phyloP scores from a whole-genome alignment of 2,329 filamentous ascomycete genomes.

The Ophiostoma ulmi region DNA sequence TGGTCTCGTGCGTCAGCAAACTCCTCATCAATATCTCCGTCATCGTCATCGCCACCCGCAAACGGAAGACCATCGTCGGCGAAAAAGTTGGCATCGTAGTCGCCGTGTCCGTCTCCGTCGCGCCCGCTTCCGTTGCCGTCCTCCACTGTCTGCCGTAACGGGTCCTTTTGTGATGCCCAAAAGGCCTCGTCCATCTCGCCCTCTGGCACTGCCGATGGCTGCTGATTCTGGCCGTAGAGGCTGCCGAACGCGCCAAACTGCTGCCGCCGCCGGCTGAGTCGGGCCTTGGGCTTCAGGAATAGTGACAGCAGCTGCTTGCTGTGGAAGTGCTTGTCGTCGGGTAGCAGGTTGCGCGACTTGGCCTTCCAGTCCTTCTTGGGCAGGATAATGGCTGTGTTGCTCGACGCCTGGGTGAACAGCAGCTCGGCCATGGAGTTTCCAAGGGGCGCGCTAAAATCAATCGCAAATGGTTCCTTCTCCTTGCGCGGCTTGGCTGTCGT shows the following conservation, averaged over 20 bases:
- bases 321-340: slow-evolving; percentile 98
- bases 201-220: slow-evolving; percentile 48
- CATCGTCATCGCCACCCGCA: slow-evolving; percentile 58
- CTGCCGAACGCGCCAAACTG: slow-evolving; percentile 41
- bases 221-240: slow-evolving; percentile 34
- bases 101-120: slow-evolving; percentile 58
- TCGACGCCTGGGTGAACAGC: slow-evolving; percentile 75
- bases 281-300: slow-evolving; percentile 91
- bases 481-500: slow-evolving; percentile 60
- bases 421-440: slow-evolving; percentile 64
- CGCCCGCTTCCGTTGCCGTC: slow-evolving; percentile 37
- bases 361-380: slow-evolving; percentile 95
- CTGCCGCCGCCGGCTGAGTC: slow-evolving; percentile 63
- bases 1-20: slow-evolving; percentile 78
- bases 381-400: slow-evolving; percentile 74
- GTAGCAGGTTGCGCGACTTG: slow-evolving; percentile 84
- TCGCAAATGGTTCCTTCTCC: slow-evolving; percentile 94
- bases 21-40: slow-evolving; percentile 58
- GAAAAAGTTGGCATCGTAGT: slow-evolving; percentile 98
- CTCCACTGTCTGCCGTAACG: slow-evolving; percentile 29
- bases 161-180: slow-evolving; percentile 73
- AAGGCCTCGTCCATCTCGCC: slow-evolving; percentile 92
- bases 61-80: slow-evolving; percentile 76
- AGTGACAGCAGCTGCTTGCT: slow-evolving; percentile 82
- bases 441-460: slow-evolving; percentile 78